Conservation (phyloP, 1,139 yeast genomes). For the Blastobotrys proliferans region DNA sequence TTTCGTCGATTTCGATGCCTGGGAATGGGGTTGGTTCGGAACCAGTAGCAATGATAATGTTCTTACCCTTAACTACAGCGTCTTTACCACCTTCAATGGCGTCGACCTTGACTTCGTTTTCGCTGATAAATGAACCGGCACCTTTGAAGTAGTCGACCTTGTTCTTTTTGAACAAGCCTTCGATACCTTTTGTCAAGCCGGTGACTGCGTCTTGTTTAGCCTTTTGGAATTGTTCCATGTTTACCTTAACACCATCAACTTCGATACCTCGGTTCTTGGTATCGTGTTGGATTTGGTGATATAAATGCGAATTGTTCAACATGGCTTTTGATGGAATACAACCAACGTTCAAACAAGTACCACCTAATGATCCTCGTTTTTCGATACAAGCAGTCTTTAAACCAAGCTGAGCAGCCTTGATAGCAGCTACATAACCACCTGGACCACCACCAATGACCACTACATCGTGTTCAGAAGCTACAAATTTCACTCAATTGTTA, state of each 20-base stretch:
- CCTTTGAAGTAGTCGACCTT: constrained; percentile 95
- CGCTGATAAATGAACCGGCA: constrained; percentile 80
- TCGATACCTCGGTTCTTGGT: constrained; percentile 87
- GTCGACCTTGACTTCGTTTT: constrained; percentile 69
- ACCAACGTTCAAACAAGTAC: constrained; percentile 97
- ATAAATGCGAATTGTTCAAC: constrained; percentile 89
- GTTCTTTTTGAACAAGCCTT: constrained; percentile 91
- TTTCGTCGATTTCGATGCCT: constrained; percentile 94
- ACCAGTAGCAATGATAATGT: constrained; percentile 95
- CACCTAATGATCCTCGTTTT: constrained; percentile 94
- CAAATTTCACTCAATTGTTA: background rate
- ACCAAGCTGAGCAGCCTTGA: constrained; percentile 96
- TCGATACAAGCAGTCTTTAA: constrained; percentile 93
- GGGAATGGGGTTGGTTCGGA: constrained; percentile 99
- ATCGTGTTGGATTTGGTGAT: constrained; percentile 85
- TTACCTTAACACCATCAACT: constrained; percentile 69
- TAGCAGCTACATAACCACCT: constrained; percentile 96
- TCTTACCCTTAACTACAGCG: constrained; percentile 66
- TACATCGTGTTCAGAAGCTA: constrained; percentile 62
- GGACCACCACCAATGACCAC: constrained; percentile 99
- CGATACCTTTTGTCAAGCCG: constrained; percentile 90
- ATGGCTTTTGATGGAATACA: constrained; percentile 98
- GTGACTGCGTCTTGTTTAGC: constrained; percentile 89
- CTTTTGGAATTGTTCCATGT: constrained; percentile 76
- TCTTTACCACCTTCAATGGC: constrained; percentile 84